These are phyloP conservation scores for Pilaira anomala DNA, from an alignment of 192 early-diverging fungal genomes.

Conservation along the genomic window DNA sequence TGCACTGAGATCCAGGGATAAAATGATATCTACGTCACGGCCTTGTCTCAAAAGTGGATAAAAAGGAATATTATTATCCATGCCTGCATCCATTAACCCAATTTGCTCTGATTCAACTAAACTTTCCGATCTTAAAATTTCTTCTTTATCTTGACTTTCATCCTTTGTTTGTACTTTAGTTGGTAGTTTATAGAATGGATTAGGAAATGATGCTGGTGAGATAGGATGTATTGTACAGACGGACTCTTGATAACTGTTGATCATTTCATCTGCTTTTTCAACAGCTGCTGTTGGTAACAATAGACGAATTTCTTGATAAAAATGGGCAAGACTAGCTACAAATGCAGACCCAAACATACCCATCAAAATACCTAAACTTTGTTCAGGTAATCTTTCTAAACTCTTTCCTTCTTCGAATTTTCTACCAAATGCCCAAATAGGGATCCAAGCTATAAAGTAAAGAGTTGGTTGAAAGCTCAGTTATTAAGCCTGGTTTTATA, in stretches of 20 bases:
- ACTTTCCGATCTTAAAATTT: conserved; percentile 28
- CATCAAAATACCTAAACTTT: conserved; percentile 59
- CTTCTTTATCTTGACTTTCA: conserved; percentile 13
- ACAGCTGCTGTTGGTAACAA: conserved; percentile 35
- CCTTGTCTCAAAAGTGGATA: conserved; percentile 65
- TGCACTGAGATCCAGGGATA: conserved; percentile 71
- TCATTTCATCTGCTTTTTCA: conserved; percentile 38
- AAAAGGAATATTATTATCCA: conserved; percentile 76
- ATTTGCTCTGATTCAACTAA: conserved; percentile 34
- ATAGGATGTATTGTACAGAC: conserved; percentile 56
- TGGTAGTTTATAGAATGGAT: conserved; percentile 54
- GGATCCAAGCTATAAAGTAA: conserved; percentile 72
- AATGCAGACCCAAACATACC: conserved; percentile 55
- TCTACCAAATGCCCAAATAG: conserved; percentile 73
- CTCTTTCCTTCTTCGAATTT: conserved; percentile 59
- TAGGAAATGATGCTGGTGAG: conserved; percentile 65
- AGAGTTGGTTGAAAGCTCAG: too few relatives aligned
- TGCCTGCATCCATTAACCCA: conserved; percentile 71
- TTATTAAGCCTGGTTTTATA: too few relatives aligned
- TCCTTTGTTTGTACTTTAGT: conserved; percentile 36
- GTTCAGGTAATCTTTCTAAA: conserved; percentile 62
- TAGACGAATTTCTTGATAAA: conserved; percentile 43
- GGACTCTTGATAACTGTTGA: conserved; percentile 46
- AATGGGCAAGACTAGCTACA: conserved; percentile 48
- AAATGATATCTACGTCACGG: conserved; percentile 64